Base-by-base conservation (phyloP, 2,329 filamentous ascomycete genomes). In the Lojkania enalia region DNA sequence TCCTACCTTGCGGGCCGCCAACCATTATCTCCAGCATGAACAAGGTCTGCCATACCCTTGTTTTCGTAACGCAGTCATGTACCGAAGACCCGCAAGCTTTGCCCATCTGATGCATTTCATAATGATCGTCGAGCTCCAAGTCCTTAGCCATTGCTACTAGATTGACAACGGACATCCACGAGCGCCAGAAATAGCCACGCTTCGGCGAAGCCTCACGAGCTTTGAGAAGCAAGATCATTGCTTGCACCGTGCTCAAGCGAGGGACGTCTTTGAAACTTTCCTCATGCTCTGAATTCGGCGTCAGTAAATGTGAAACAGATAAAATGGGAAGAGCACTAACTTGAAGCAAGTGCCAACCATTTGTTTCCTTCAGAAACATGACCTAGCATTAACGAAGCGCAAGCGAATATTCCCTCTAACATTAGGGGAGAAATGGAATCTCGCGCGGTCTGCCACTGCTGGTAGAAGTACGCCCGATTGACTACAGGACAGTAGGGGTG, bases 81-180 rank as follows among this genome's bases (percentile, higher is more conserved):
- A 81, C 75, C 45, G 77, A 79, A 14, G 84, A 84, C 4, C 81
- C 84, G 64, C 94, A 97, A 1, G 79, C 68, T 42, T 80, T 81
- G 16, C 86, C 88, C 40, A 82, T 80, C 51, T 85, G 80, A 66
- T 97, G 94, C 33, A 85, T 82, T 46, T 87, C 84, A 50, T 84
- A 84, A 71, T 97, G 92, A 53, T 96, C 90, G 63, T 96, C 85
- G 4, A 97, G 75, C 15, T 90, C 89, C 21, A 97, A 76, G 64
- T 96, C 92, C 61, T 95, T 94, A 19, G 84, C 90, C 89, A 97
- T 96, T 35, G 90, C 86, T 5, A 95, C 86, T 52, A 92, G 90
- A 49, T 91, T 89, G 41, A 96, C 92, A 15, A 95, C 84, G 4
- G 88, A 89, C 83, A 96, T 95, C 92, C 94, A 97, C 0, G 94